phyloP scores from a whole-genome alignment of 139 green algal species.

The Chlorella sp. region DNA sequence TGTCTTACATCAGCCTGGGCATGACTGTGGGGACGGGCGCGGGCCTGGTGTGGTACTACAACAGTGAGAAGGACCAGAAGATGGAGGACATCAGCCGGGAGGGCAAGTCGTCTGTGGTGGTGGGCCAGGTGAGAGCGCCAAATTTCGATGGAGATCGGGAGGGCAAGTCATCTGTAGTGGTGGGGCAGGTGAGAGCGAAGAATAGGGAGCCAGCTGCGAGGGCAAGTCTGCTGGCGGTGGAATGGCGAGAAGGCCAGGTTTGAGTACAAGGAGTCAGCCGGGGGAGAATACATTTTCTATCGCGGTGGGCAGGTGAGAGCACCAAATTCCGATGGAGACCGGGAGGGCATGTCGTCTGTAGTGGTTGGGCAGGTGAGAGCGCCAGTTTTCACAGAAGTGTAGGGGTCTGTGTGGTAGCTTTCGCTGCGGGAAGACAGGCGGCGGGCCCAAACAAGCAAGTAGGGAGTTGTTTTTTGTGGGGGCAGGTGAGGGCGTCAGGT shows the following conservation, averaged over 20 bases:
- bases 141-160: background rate
- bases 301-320: conserved; percentile 25
- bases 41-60: conserved; percentile 56
- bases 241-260: conserved; percentile 50
- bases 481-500: background rate
- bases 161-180: background rate
- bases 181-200: background rate
- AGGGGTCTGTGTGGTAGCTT: conserved; percentile 47
- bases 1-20: conserved; percentile 60
- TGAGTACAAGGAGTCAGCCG: conserved; percentile 14
- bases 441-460: no score
- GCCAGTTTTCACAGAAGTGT: no score
- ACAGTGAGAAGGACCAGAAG: conserved; percentile 45
- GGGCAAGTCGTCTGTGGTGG: conserved; percentile 31
- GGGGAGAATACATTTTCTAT: conserved; percentile 15
- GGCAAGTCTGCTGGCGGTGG: no score
- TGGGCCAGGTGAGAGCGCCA: conserved; percentile 11
- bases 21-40: conserved; percentile 60
- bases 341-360: background rate
- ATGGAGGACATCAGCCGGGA: conserved; percentile 34
- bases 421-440: no score
- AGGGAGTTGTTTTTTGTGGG: conserved; percentile 24
- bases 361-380: background rate
- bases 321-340: background rate
- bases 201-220: no score